phyloP scores from a whole-genome alignment of 306 rosid species.

The Citrullus colocynthis region DNA sequence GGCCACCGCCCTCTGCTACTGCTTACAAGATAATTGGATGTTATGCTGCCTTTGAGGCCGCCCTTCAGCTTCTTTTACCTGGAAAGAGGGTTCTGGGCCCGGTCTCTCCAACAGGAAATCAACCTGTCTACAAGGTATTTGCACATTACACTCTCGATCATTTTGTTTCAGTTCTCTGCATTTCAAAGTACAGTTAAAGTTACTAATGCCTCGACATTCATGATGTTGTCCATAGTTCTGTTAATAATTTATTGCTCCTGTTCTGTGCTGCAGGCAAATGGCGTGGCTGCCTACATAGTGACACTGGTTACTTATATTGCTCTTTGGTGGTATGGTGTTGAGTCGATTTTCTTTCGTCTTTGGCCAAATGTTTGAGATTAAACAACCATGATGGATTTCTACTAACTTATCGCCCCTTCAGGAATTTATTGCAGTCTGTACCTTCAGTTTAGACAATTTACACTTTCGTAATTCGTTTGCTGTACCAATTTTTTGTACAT shows the following conservation, averaged over 20 bases:
- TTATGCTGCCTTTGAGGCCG: conserved; percentile 69
- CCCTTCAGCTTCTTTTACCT: conserved; percentile 79
- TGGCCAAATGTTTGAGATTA: not conserved
- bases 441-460: not conserved
- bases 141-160: not conserved
- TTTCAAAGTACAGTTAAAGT: not conserved
- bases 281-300: conserved; percentile 57
- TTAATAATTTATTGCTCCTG: not conserved
- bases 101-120: conserved; percentile 68
- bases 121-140: conserved; percentile 78
- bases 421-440: not conserved
- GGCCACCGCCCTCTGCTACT: conserved; percentile 65
- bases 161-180: not conserved
- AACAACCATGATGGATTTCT: not conserved
- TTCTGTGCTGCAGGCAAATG: conserved; percentile 59
- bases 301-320: conserved; percentile 57
- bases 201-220: not conserved
- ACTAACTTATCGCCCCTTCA: not conserved
- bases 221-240: not conserved
- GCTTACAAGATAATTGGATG: conserved; percentile 53
- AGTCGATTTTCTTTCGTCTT: conserved; percentile 6
- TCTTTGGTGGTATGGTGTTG: conserved; percentile 89
- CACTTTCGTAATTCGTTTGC: not conserved
- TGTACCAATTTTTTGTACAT: not conserved
- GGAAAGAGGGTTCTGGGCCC: conserved; percentile 72